Conservation (phyloP, 768 basidiomycete genomes). For the Dacryopinax primogenitus region DNA sequence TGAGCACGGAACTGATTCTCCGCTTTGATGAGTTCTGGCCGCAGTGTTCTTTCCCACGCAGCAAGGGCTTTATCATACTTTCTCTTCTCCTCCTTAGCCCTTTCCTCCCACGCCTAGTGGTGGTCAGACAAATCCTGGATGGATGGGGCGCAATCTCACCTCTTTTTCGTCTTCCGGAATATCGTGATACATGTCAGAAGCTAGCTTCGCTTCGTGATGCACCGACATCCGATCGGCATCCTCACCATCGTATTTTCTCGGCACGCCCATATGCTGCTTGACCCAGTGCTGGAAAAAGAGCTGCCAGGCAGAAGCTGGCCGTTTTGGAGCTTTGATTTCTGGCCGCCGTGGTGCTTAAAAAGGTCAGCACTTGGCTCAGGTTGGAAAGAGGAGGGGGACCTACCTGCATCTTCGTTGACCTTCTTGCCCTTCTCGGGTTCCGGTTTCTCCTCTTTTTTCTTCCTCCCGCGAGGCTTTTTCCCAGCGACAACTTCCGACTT, state of each 20-base stretch:
- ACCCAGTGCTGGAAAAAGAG: slow-evolving; percentile 95
- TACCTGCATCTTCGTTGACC: neutral
- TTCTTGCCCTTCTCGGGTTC: too few relatives aligned
- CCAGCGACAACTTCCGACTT: neutral
- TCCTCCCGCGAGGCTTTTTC: neutral
- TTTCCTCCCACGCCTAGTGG: slow-evolving; percentile 64
- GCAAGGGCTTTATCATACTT: slow-evolving; percentile 67
- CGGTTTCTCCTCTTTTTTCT: neutral
- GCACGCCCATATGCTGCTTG: slow-evolving; percentile 36
- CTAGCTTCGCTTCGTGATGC: slow-evolving; percentile 73
- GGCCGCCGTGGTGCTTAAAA: slow-evolving; percentile 51
- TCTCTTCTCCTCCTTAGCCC: slow-evolving; percentile 75
- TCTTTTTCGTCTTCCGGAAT: slow-evolving; percentile 72
- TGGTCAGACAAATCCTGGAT: slow-evolving; percentile 13
- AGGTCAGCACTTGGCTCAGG: neutral
- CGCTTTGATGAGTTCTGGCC: slow-evolving; percentile 86
- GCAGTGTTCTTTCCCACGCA: slow-evolving; percentile 75
- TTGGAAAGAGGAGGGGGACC: neutral
- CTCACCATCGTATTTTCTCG: neutral
- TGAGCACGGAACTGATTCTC: slow-evolving; percentile 86
- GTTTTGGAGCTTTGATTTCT: slow-evolving; percentile 70
- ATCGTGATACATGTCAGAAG: slow-evolving; percentile 81
- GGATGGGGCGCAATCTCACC: slow-evolving; percentile 32
- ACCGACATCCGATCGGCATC: slow-evolving; percentile 23
- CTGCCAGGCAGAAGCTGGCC: slow-evolving; percentile 92